Conservation (phyloP, 176 grass and related monocot species). For the Melocanna baccifera region DNA sequence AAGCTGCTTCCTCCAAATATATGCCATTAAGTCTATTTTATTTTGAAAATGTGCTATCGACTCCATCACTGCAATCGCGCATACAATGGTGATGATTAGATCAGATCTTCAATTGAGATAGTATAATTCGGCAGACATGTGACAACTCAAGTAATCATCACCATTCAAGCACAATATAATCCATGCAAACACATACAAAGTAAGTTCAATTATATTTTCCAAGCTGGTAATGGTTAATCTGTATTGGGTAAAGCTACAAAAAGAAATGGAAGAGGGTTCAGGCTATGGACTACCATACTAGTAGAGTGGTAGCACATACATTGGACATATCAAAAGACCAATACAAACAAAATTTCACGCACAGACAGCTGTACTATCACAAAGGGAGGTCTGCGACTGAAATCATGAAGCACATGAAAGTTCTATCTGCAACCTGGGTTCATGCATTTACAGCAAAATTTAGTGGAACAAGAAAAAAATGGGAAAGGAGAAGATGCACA, state of each 20-base stretch:
- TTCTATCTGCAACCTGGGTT: conserved; percentile 13
- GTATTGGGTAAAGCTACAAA: not conserved
- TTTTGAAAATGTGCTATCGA: too few relatives aligned
- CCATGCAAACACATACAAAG: not conserved
- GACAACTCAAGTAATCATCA: too few relatives aligned
- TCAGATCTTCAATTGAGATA: too few relatives aligned
- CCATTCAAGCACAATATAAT: too few relatives aligned
- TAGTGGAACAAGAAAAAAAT: conserved; percentile 36
- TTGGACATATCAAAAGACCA: conserved; percentile 4
- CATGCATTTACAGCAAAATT: conserved; percentile 15
- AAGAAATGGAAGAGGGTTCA: not conserved
- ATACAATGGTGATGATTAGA: too few relatives aligned
- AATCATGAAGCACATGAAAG: conserved; percentile 52
- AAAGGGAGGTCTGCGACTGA: conserved; percentile 14
- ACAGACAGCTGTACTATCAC: conserved; percentile 21
- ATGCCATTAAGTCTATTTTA: not conserved
- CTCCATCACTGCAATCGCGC: too few relatives aligned
- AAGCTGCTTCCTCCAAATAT: not conserved
- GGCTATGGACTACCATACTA: conserved; percentile 16
- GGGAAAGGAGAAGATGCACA: not conserved
- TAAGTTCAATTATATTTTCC: not conserved
- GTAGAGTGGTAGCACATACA: not conserved
- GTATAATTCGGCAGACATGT: too few relatives aligned
- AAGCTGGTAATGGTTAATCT: conserved; percentile 8
- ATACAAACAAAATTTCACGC: conserved; percentile 27